phyloP scores from a whole-genome alignment of 352 stramenopile species.

The Globisporangium parvum region DNA sequence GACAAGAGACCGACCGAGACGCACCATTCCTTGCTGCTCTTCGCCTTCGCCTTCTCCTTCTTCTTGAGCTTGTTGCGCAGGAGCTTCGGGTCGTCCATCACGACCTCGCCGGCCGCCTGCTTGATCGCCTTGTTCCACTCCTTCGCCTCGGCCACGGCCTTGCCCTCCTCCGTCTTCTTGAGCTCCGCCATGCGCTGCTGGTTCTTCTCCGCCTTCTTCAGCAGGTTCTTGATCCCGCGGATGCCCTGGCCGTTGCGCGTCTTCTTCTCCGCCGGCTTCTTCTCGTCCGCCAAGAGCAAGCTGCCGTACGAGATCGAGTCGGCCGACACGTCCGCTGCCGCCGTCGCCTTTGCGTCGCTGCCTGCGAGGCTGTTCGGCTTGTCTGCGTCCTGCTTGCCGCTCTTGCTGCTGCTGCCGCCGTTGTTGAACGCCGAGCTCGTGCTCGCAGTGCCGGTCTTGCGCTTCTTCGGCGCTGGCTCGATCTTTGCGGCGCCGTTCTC shows the following conservation, averaged over 20 bases:
- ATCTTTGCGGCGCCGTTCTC: conserved; percentile 15
- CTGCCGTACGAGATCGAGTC: conserved; percentile 73
- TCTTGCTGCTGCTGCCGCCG: conserved; percentile 38
- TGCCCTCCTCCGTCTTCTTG: conserved; percentile 74
- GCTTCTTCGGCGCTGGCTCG: conserved; percentile 49
- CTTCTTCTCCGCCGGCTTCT: conserved; percentile 46
- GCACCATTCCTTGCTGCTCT: conserved; percentile 72
- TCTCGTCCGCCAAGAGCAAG: conserved; percentile 52
- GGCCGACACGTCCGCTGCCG: conserved; percentile 18
- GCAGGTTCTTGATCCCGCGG: conserved; percentile 66
- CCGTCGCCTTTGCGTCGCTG: conserved; percentile 7
- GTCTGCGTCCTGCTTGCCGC: conserved; percentile 21
- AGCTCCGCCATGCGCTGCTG: conserved; percentile 68
- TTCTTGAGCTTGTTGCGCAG: conserved; percentile 79
- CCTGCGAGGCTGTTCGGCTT: conserved; percentile 11
- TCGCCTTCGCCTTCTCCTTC: conserved; percentile 76
- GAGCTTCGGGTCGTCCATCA: conserved; percentile 75
- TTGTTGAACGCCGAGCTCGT: conserved; percentile 33
- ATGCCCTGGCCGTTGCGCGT: conserved; percentile 70
- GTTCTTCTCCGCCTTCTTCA: conserved; percentile 79
- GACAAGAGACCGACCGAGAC: not conserved
- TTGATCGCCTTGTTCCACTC: conserved; percentile 71
- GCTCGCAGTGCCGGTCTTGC: conserved; percentile 31
- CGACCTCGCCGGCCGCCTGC: conserved; percentile 54
- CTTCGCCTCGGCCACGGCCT: conserved; percentile 55